Evolutionary conservation across 1,284 basidiomycete genomes (phyloP).

Genomic region (Inonotus hispidus): DNA sequence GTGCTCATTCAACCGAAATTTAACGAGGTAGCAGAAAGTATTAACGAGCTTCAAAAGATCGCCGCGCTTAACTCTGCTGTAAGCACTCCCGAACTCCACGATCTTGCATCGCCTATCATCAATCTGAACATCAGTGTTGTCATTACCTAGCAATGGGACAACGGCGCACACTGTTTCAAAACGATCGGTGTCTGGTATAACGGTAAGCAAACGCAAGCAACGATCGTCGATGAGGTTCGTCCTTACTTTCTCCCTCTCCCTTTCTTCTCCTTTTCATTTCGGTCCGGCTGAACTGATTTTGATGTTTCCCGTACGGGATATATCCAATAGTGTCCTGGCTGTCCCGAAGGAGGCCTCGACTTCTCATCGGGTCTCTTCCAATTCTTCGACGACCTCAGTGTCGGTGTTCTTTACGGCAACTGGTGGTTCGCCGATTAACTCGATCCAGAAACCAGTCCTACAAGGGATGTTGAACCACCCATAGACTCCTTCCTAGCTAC

Average conservation of each 20-base stretch:
- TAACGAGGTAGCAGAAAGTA: not conserved
- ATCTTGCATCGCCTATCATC: slow-evolving; percentile 4
- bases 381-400: slow-evolving; percentile 41
- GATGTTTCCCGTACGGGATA: not conserved
- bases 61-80: slow-evolving; percentile 39
- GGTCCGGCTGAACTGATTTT: not conserved
- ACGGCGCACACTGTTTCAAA: slow-evolving; percentile 45
- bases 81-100: slow-evolving; percentile 16
- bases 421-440: slow-evolving; percentile 44
- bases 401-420: slow-evolving; percentile 50
- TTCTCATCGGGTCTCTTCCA: slow-evolving; percentile 71
- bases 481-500: not conserved
- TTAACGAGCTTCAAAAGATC: slow-evolving; percentile 31
- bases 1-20: slow-evolving; percentile 17
- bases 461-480: too few species aligned
- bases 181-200: slow-evolving; percentile 48
- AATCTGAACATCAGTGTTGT: slow-evolving; percentile 9
- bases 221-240: slow-evolving; percentile 51
- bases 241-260: not conserved
- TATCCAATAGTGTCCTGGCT: slow-evolving; percentile 57
- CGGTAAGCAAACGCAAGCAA: slow-evolving; percentile 48
- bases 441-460: too few species aligned
- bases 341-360: slow-evolving; percentile 72
- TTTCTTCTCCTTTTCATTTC: not conserved
- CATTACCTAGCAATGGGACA: slow-evolving; percentile 31